These are phyloP conservation scores for Symbiodinium pilosum DNA, from an alignment of 73 alveolate genomes.

Conservation along the genomic window DNA sequence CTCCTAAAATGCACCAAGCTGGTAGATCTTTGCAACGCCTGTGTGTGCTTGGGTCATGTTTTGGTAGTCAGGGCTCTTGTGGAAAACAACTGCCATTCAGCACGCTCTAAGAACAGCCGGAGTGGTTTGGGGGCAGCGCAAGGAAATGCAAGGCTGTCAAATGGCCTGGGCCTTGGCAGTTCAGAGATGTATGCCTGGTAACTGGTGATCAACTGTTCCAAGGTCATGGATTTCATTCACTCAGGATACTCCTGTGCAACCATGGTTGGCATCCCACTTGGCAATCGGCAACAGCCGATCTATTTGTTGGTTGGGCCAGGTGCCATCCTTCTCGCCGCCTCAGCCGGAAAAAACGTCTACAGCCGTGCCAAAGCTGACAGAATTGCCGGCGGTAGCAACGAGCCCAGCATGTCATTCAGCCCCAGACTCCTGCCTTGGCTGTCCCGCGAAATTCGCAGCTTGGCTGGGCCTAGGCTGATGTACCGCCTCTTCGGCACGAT, in stretches of 20 bases:
- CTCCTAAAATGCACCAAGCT: too few relatives aligned
- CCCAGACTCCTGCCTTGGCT: neutral
- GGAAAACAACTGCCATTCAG: too few relatives aligned
- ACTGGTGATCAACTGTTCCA: too few relatives aligned
- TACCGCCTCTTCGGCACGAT: neutral
- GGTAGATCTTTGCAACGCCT: too few relatives aligned
- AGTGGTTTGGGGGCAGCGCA: too few relatives aligned
- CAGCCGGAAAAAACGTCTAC: neutral
- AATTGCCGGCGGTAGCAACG: neutral
- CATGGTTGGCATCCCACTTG: neutral
- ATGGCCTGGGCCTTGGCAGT: slow-evolving; percentile 16
- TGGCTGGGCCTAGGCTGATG: slow-evolving; percentile 1
- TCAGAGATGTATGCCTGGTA: too few relatives aligned
- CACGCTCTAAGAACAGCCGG: too few relatives aligned
- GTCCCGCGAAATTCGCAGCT: too few relatives aligned
- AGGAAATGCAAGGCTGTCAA: slow-evolving; percentile 92
- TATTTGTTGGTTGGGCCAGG: neutral
- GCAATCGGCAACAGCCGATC: neutral
- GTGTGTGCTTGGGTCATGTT: too few relatives aligned
- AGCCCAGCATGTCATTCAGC: too few relatives aligned
- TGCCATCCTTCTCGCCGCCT: slow-evolving; percentile 2
- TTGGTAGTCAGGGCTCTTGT: too few relatives aligned
- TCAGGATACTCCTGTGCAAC: slow-evolving; percentile 79
- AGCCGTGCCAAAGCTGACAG: neutral
- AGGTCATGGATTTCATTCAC: slow-evolving; percentile 89